Evolutionary conservation across 768 basidiomycete genomes (phyloP).

Genomic region (Tulasnella calospora): DNA sequence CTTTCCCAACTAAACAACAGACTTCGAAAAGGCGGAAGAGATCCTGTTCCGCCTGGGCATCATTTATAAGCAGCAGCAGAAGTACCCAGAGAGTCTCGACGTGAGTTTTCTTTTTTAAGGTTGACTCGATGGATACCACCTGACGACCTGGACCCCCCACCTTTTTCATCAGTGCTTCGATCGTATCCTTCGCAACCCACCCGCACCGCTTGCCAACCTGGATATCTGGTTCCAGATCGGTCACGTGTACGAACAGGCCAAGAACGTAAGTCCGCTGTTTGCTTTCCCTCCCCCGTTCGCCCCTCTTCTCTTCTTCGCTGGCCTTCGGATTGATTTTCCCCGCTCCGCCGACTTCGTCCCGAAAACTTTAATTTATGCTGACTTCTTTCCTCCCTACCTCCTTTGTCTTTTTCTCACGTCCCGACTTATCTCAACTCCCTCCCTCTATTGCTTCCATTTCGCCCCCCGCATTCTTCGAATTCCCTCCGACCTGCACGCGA

Average conservation of each 20-base stretch:
- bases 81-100: slow-evolving; percentile 78
- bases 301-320: neutral
- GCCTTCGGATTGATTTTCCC: slow-evolving; percentile 3
- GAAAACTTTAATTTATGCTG: slow-evolving; percentile 12
- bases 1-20: slow-evolving; percentile 42
- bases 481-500: neutral
- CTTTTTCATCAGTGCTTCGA: slow-evolving; percentile 65
- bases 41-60: slow-evolving; percentile 97
- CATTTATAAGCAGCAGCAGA: slow-evolving; percentile 98
- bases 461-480: neutral
- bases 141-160: neutral
- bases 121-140: neutral
- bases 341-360: slow-evolving; percentile 9
- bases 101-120: slow-evolving; percentile 33
- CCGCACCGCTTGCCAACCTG: slow-evolving; percentile 89
- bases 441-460: neutral
- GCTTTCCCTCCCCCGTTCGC: neutral
- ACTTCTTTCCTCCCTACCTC: neutral
- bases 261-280: slow-evolving; percentile 62
- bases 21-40: slow-evolving; percentile 98
- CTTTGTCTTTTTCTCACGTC: slow-evolving; percentile 1
- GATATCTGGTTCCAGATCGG: slow-evolving; percentile 99
- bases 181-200: slow-evolving; percentile 92
- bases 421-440: slow-evolving; percentile 16
- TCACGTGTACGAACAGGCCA: slow-evolving; percentile 95